Evolutionary conservation across 192 early-diverging fungal species (phyloP), one percentile per base, ranked within the genome.

Genomic region (Coemansia sp.): DNA sequence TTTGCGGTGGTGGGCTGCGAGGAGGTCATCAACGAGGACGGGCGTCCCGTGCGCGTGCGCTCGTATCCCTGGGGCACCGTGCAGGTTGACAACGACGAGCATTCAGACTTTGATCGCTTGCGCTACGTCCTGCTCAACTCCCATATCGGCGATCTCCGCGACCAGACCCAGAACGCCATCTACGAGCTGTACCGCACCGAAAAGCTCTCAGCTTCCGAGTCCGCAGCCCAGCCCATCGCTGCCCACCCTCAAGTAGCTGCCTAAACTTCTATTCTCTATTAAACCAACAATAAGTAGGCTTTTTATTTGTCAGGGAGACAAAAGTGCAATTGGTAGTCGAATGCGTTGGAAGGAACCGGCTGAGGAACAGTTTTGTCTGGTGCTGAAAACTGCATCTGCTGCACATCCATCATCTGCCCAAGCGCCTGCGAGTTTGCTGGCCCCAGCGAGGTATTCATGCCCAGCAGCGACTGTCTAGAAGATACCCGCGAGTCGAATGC

Each of bases 1-100:
- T 99, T 99, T 68, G 87, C 94, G 0, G 85, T 97, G 13, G 93
- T 99, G 57, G 97, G 94, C 21, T 91, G 93, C 67, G 97, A 99
- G 58, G 88, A 96, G 50, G 79, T 90, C 35, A 78, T 89, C 42
- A 81, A 83, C 28, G 88, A 91, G 37, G 87, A 87, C 41, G 94
- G 94, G 16, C 86, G 93, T 42, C 85, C 87, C 41, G 91, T 96
- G 50, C 92, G 97, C 50, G 97, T 91, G 36, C 80, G 97, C 50
- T 83, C 79, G 52, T 99, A 99, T 73, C 88, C 93, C 14, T 99
- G 97, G 97, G 97, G 97, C 62, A 81, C 84, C 23, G 95, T 99
- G 20, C 89, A 96, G 78, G 92, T 98, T 33, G 97, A 99, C 64
- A 96, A 97, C 70, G 87, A 88, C 47, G 84, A 93, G 74, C 95